Base-by-base conservation (phyloP, 257 asterid genomes). In the Solanum virginianum region DNA sequence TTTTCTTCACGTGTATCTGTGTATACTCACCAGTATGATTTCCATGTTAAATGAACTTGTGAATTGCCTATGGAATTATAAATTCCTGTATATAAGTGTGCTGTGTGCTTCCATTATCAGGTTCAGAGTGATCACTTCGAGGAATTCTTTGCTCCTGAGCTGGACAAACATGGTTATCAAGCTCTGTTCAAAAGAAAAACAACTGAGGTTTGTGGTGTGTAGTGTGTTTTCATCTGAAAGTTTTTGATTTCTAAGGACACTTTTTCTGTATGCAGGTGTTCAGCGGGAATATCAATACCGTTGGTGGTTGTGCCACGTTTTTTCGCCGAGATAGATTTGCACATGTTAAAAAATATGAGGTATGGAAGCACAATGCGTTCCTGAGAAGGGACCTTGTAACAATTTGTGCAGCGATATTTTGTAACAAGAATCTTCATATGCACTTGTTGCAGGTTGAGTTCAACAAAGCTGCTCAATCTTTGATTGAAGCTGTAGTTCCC, bases 291-390 rank as follows among this genome's bases (percentile, higher is more conserved):
- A 88, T 85, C 57, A 89, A 89, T 84, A 89, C 74, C 41, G 63
- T 92, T 85, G 98, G 95, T 88, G 99, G 99, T 75, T 97, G 98
- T 89, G 99, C 99, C 87, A 97, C 99, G 65, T 97, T 97, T 88
- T 97, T 95, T 88, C 98, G 98, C 20, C 95, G 98, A 72, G 99
- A 97, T 88, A 94, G 97, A 92, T 97, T 97, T 84, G 84, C 97
- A 68, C 97, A 92, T 89, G 97, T 97, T 65, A 95, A 97, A 89
- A 97, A 97, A 89, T 97, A 97, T 82, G 99, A 95, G 99, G 99
- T 95, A 74, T 75, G 85, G 62, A 83, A 85, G 59, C 32, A 20
- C 32, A 53, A 13, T 68, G 47, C n/a, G 63, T 45, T 80, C 32
- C 66, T 83, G 66, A 26, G 60, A 29, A 12, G 20, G 39, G 13